Base-by-base conservation (phyloP, 179 eudicot genomes). In the Carnegiea gigantea region DNA sequence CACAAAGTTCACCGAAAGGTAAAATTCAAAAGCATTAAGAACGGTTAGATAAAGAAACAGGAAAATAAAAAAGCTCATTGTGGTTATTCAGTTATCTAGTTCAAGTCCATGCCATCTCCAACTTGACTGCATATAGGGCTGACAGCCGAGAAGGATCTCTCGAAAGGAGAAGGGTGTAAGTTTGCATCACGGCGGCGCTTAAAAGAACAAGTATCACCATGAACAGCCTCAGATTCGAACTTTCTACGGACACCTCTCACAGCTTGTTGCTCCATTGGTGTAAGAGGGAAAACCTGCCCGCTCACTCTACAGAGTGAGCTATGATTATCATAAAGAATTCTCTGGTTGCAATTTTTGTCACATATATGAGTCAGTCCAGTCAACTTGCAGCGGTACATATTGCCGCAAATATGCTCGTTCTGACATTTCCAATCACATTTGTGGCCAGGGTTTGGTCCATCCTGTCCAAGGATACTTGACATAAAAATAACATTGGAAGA, bases 21-120 rank as follows among this genome's bases (percentile, higher is more conserved):
- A 73, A 75, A 76, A 77, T 77, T 79, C 65, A 68, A 81, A 73
- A 57, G 80, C 78, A 51, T 49, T 76, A 59, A 79, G 13, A 70
- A 82, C 70, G 33, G 85, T 85, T 80, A 83, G 83, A 73, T 70
- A 85, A 70, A 17, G 48, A 68, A 81, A 74, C 10, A n/a, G 2
- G 30, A 49, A 30, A 51, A 53, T 28, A 77, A 76, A 83, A 75
- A 77, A 77, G 84, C 78, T 80, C 46, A 83, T 75, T 71, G 53
- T 53, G 48, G 21, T 83, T 79, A 82, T 85, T 82, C 43, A 81
- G 84, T 81, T 75, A 79, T 84, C 95, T 95, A 95, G 95, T 84
- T 95, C 92, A 92, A 80, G 89, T 95, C 99, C 99, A 95, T 93
- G 93, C 93, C 95, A 89, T 95, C 98, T 82, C 98, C 95, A 87